Conservation (phyloP, 1,284 basidiomycete genomes). For the Phaffia rhodozyma region DNA sequence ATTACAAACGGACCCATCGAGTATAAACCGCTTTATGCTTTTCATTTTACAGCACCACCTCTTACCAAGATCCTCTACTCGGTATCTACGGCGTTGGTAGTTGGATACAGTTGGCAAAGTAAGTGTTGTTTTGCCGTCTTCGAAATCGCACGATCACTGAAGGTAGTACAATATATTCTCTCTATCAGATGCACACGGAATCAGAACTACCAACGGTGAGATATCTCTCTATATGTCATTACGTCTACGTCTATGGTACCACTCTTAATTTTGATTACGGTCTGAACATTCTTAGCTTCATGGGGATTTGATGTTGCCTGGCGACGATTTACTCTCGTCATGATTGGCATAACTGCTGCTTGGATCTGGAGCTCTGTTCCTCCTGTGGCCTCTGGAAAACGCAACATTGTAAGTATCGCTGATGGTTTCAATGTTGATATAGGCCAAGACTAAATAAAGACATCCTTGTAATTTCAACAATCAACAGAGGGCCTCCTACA, state of each 20-base stretch:
- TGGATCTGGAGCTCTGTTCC: slow-evolving; percentile 16
- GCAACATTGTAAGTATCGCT: slow-evolving; percentile 1
- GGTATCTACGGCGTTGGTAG: not conserved
- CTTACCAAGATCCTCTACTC: slow-evolving; percentile 7
- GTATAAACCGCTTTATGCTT: not conserved
- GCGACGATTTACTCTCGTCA: slow-evolving; percentile 18
- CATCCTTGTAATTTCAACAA: not conserved
- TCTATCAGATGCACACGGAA: slow-evolving; percentile 19
- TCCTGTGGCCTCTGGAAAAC: slow-evolving; percentile 9
- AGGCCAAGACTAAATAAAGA: too few species aligned
- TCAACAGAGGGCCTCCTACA: slow-evolving; percentile 7
- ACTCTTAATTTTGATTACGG: too few species aligned
- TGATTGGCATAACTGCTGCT: slow-evolving; percentile 20
- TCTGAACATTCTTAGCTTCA: too few species aligned
- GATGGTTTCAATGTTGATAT: not conserved
- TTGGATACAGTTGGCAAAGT: slow-evolving; percentile 20
- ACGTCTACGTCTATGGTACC: too few species aligned
- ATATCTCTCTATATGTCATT: too few species aligned
- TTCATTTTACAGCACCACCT: not conserved
- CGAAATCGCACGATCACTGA: too few species aligned
- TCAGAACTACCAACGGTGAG: slow-evolving; percentile 12
- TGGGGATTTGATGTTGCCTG: slow-evolving; percentile 21
- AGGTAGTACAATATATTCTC: not conserved
- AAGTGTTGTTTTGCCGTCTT: not conserved
- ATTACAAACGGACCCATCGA: not conserved